These are phyloP conservation scores for Blastobotrys elegans DNA, from an alignment of 1,139 yeast species.

Conservation along the genomic window DNA sequence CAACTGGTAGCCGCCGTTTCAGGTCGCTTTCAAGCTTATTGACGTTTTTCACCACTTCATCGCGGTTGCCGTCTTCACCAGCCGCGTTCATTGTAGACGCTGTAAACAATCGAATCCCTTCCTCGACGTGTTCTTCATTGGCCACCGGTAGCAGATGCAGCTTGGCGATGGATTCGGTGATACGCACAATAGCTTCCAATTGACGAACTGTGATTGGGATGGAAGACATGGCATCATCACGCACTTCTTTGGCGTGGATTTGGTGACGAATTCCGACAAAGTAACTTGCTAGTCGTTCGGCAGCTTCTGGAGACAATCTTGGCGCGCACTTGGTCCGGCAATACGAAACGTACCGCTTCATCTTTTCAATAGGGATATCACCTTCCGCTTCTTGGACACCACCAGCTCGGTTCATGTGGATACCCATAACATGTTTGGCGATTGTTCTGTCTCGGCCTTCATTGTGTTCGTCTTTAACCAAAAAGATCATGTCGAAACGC, in stretches of 20 bases:
- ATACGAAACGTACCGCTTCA: conserved; percentile 90
- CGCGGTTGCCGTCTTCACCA: conserved; percentile 55
- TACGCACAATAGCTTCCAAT: conserved; percentile 94
- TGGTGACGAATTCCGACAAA: conserved; percentile 87
- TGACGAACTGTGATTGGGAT: conserved; percentile 98
- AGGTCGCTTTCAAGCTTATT: conserved; percentile 77
- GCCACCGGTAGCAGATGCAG: conserved; percentile 79
- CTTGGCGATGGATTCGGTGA: conserved; percentile 91
- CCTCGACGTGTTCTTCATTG: conserved; percentile 84
- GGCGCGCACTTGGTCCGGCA: conserved; percentile 93
- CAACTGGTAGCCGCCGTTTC: conserved; percentile 87
- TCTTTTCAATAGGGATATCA: conserved; percentile 82
- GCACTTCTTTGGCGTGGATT: conserved; percentile 74
- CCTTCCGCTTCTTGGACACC: conserved; percentile 59
- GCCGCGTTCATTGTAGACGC: conserved; percentile 98
- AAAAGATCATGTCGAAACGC: conserved; percentile 97
- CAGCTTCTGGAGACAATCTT: conserved; percentile 79
- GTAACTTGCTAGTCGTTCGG: conserved; percentile 88
- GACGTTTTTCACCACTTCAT: conserved; percentile 62
- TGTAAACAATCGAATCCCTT: conserved; percentile 87
- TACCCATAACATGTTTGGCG: conserved; percentile 92
- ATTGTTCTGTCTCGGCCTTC: conserved; percentile 80
- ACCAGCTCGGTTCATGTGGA: conserved; percentile 73
- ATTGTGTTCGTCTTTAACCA: conserved; percentile 92
- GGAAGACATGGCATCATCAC: conserved; percentile 83